Base-by-base conservation (phyloP, 2,329 filamentous ascomycete species). In the Esteya vermicola region DNA sequence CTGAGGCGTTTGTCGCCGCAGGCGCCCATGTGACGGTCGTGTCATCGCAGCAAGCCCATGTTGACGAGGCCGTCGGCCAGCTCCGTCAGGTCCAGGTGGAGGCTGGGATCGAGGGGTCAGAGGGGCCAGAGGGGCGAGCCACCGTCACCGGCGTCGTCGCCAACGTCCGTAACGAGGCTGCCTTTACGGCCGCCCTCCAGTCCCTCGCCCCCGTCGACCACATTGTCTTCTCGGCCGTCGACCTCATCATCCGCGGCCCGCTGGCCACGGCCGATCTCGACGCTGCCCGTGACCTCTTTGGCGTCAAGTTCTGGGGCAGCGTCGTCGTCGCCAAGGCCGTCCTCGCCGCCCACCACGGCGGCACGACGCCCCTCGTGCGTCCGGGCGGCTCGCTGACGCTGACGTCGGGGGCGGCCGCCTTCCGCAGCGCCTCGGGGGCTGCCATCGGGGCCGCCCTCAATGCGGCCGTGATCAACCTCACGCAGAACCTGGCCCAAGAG, bases 231-330 rank as follows among this genome's bases (percentile, higher is more conserved):
- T 58, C 57, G 4, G 48, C 54, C 22, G 57, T 61, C 9, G 59
- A 61, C 47, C 51, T 50, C 44, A 58, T 61, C 45, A 59, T 61
- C 42, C 56, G 58, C 13, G 58, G 57, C 2, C 42, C 51, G 1
- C 47, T 61, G 4, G 57, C 52, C 13, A 53, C 54, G 1, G 48
- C 56, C 6, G 47, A 58, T 40, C 46, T 62, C 4, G 49, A 53
- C 18, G 51, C 57, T 6, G 57, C 57, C 10, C 55, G 55, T 45
- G 36, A 54, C 38, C 43, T 61, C 4, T 61, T 61, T 41, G 58
- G 57, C 9, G 58, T 61, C 35, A 61, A 61, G 45, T 61, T 61
- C 43, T 62, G 57, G 59, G 59, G 58, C 14, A 54, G 56, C 19
- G 47, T 61, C 4, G 45, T 55, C 1, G 50, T 56, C 9, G 57